Evolutionary conservation across 1,139 yeast species (phyloP), one percentile per base, ranked within the genome.

Genomic region (Sugiyamaella japonica): DNA sequence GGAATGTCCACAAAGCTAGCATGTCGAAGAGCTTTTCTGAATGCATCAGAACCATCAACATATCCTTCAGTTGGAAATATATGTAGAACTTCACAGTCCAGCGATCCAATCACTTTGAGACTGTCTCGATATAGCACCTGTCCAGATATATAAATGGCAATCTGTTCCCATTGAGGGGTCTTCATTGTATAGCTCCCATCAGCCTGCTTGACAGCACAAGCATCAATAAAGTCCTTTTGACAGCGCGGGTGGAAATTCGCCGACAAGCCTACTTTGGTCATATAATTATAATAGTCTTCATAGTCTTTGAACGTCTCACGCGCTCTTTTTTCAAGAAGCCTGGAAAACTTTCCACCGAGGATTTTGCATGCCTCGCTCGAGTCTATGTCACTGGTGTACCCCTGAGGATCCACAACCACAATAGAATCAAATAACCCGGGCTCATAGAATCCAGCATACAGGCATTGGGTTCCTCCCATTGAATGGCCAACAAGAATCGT

Each of bases 401-500:
- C 70, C 5, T 86, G 89, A 0, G 91, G 85, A 63, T 86, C 95
- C 39, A 85, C 72, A 0, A 81, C 73, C 2, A 86, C 69, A 6
- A 80, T 74, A 7, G 82, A 73, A 59, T 83, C 85, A 64, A 83
- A 79, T 54, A 84, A 66, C 8, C 68, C 64, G 0, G 89, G 87
- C 51, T 78, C 82, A 36, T 75, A 69, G 34, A 74, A 74, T 0
- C 79, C 77, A 0, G 86, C 81, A 62, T 76, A 71, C 8, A 85
- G 60, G 0, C 79, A 75, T 48, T 73, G 77, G 58, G 76, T 76
- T 0, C 89, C 95, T 12, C 93, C 93, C 79, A 83, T 79, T 0
- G 91, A 85, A 67, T 86, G 95, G 9, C 93, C 95, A 38, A 85
- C 66, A 1, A 76, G 66, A 12, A 85, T 75, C 44, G 77, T 74